Evolutionary conservation across 2,329 filamentous ascomycete species (phyloP).

Genomic region (Botryotinia narcissicola): DNA sequence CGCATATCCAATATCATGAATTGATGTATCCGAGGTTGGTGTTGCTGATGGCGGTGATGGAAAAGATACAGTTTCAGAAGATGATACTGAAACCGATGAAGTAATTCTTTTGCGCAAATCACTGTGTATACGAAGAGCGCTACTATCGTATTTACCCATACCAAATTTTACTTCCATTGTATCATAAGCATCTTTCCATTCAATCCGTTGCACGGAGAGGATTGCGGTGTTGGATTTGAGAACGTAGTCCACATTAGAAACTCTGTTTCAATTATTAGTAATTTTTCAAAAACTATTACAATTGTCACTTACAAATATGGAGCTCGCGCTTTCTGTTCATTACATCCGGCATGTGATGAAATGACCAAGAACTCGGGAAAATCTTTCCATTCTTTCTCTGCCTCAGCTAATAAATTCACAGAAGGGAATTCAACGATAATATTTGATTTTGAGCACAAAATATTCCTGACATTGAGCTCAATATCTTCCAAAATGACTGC

Average conservation of each 20-base stretch:
- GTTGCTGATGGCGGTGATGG: neutral
- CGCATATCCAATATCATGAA: neutral
- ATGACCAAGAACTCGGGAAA: conserved; percentile 13
- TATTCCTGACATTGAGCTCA: conserved; percentile 19
- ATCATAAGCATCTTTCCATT: conserved; percentile 25
- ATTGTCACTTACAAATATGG: conserved; percentile 15
- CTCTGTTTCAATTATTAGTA: neutral
- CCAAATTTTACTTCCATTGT: conserved; percentile 27
- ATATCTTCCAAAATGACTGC: conserved; percentile 27
- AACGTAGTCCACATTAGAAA: neutral
- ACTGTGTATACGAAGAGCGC: conserved; percentile 18
- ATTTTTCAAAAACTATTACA: neutral
- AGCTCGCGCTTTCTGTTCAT: neutral
- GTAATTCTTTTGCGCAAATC: neutral
- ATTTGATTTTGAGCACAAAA: conserved; percentile 21
- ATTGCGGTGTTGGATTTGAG: neutral
- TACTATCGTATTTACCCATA: conserved; percentile 17
- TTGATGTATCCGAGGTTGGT: neutral
- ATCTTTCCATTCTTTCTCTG: conserved; percentile 13
- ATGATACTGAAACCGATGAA: neutral
- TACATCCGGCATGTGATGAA: conserved; percentile 18
- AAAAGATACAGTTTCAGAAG: neutral
- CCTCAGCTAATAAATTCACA: neutral
- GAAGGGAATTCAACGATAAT: conserved; percentile 17
- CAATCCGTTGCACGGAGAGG: conserved; percentile 18